These are phyloP conservation scores for Globisporangium paroecandrum DNA, from an alignment of 352 stramenopile genomes.

Conservation along the genomic window DNA sequence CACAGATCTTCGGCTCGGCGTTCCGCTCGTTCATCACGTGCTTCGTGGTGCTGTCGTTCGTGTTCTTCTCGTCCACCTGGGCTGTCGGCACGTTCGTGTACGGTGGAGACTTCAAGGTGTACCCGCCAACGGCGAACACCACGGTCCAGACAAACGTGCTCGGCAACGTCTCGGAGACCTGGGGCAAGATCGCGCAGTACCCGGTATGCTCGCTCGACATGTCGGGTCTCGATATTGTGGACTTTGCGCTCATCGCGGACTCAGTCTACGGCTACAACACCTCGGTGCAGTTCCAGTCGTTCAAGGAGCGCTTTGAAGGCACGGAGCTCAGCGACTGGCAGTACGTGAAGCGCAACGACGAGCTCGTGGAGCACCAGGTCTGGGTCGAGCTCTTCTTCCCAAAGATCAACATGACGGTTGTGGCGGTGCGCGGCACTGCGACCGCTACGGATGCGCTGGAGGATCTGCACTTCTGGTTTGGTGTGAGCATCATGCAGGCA, in stretches of 20 bases:
- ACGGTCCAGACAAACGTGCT: slow-evolving; percentile 21
- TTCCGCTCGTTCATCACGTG: slow-evolving; percentile 86
- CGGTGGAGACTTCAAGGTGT: slow-evolving; percentile 78
- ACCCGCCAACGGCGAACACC: slow-evolving; percentile 35
- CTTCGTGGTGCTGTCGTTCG: slow-evolving; percentile 81
- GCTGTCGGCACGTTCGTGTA: slow-evolving; percentile 86
- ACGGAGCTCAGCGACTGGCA: slow-evolving; percentile 74
- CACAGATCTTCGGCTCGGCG: slow-evolving; percentile 75
- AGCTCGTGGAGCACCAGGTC: slow-evolving; percentile 61
- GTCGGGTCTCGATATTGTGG: slow-evolving; percentile 60
- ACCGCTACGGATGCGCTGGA: slow-evolving; percentile 82
- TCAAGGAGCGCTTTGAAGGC: slow-evolving; percentile 77
- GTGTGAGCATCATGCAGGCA: slow-evolving; percentile 83
- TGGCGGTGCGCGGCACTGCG: slow-evolving; percentile 78
- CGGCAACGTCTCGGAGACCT: slow-evolving; percentile 27
- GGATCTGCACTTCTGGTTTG: slow-evolving; percentile 87
- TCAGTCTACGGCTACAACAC: slow-evolving; percentile 80
- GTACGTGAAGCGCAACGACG: slow-evolving; percentile 72
- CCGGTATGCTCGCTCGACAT: slow-evolving; percentile 75
- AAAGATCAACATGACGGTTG: slow-evolving; percentile 80
- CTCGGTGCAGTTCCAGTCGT: slow-evolving; percentile 64
- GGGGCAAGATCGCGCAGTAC: slow-evolving; percentile 68
- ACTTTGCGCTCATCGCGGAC: slow-evolving; percentile 85
- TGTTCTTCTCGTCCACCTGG: slow-evolving; percentile 88
- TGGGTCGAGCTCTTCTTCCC: slow-evolving; percentile 86